phyloP scores from a whole-genome alignment of 2,329 filamentous ascomycete species.

The Neopestalotiopsis sp. region DNA sequence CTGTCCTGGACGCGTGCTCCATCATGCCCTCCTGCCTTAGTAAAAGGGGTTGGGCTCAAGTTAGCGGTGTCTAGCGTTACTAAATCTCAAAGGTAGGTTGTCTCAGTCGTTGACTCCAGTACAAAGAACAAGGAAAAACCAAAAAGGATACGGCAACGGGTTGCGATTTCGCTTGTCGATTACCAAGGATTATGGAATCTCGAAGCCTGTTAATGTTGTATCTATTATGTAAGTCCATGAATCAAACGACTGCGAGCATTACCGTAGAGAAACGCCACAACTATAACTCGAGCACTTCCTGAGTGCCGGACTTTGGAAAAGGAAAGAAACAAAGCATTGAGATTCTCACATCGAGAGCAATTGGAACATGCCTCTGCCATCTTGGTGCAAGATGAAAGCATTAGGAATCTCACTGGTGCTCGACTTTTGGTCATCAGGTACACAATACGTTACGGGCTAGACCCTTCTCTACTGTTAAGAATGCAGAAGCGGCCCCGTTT shows the following conservation, averaged over 20 bases:
- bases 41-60: neutral
- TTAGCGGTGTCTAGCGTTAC: neutral
- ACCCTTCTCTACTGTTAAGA: neutral
- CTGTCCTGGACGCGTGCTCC: neutral
- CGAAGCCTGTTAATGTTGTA: neutral
- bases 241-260: neutral
- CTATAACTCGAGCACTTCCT: no score
- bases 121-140: neutral
- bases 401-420: no score
- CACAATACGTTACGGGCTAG: no score
- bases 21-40: neutral
- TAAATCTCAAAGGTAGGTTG: neutral
- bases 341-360: no score
- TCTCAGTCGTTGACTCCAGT: neutral
- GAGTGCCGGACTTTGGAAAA: no score
- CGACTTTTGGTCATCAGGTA: no score
- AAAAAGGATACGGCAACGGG: neutral
- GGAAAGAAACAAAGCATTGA: no score
- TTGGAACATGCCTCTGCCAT: no score
- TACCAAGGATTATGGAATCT: neutral
- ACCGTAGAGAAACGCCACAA: no score
- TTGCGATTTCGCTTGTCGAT: neutral
- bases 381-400: no score
- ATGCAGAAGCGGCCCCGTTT: conserved; percentile 1
- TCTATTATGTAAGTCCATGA: neutral